phyloP scores from a whole-genome alignment of 225 moss, liverwort and hornwort genomes.

The Anthoceros angustus region DNA sequence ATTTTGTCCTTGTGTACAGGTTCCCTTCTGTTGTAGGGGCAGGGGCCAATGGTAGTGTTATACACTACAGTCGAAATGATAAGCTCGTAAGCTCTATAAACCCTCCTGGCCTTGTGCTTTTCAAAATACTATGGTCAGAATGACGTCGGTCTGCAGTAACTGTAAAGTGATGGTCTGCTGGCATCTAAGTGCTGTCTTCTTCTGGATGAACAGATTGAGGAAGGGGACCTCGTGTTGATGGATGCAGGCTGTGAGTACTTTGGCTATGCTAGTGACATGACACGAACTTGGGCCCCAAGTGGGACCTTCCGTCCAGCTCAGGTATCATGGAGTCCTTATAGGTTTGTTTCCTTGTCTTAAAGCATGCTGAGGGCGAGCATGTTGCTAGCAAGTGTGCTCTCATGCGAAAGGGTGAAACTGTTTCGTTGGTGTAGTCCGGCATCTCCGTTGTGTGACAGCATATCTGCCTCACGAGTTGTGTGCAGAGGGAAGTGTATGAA shows the following conservation, averaged over 20 bases:
- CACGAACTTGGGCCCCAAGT: slow-evolving; percentile 91
- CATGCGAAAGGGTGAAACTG: background rate
- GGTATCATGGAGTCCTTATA: slow-evolving; percentile 17
- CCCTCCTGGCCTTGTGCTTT: background rate
- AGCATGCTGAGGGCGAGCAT: background rate
- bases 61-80: slow-evolving; percentile 97
- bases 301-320: slow-evolving; percentile 58
- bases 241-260: slow-evolving; percentile 93
- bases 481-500: slow-evolving; percentile 80
- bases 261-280: slow-evolving; percentile 99
- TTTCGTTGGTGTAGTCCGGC: too few relatives aligned
- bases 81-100: slow-evolving; percentile 36
- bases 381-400: background rate
- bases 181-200: background rate
- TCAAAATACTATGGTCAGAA: background rate
- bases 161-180: background rate
- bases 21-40: slow-evolving; percentile 90
- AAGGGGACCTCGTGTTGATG: slow-evolving; percentile 66
- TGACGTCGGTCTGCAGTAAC: background rate
- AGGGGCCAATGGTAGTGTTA: slow-evolving; percentile 68
- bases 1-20: slow-evolving; percentile 20
- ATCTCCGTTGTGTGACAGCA: too few relatives aligned
- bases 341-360: background rate
- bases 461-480: background rate
- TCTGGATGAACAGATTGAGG: slow-evolving; percentile 36